Percentiles rank a stretch among this genome's conserved stretches.
Evolutionary conservation across 805 yeast genomes (phyloP).

Genomic region (Dipodascus geniculatus): DNA sequence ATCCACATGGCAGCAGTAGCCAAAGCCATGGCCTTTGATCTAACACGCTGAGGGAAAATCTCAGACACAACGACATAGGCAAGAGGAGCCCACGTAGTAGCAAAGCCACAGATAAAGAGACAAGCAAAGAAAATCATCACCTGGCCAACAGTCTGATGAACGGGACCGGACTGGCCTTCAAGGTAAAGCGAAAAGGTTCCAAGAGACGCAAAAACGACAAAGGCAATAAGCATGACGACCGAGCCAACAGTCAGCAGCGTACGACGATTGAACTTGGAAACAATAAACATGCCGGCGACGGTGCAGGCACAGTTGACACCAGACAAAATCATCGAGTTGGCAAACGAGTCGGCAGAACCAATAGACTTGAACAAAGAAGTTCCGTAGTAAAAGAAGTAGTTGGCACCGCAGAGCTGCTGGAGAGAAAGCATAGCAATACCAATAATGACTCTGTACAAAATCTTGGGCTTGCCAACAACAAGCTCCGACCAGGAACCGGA

Average conservation of each 20-base stretch:
- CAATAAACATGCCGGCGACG: slow-evolving; percentile 35
- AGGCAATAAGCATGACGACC: slow-evolving; percentile 37
- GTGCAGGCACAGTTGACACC: slow-evolving; percentile 42
- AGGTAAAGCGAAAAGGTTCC: slow-evolving; percentile 33
- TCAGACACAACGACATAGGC: slow-evolving; percentile 65
- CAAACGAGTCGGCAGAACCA: slow-evolving; percentile 39
- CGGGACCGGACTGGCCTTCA: slow-evolving; percentile 19
- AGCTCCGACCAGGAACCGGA: slow-evolving; percentile 40
- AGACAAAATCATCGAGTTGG: slow-evolving; percentile 43
- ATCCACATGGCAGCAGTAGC: slow-evolving; percentile 33
- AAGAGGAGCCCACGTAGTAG: slow-evolving; percentile 51
- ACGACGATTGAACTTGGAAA: slow-evolving; percentile 43
- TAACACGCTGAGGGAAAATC: slow-evolving; percentile 44
- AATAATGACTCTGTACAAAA: slow-evolving; percentile 26
- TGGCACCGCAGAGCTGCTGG: slow-evolving; percentile 55
- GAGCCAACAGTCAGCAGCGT: slow-evolving; percentile 35
- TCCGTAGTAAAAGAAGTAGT: slow-evolving; percentile 58
- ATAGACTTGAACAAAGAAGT: slow-evolving; percentile 38
- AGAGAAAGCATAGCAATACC: slow-evolving; percentile 39
- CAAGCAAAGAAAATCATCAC: slow-evolving; percentile 48
- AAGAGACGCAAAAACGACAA: slow-evolving; percentile 38
- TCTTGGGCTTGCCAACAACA: slow-evolving; percentile 39
- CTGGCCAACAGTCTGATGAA: slow-evolving; percentile 32
- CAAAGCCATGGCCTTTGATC: slow-evolving; percentile 56
- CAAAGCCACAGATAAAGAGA: slow-evolving; percentile 38